Evolutionary conservation across 1,284 basidiomycete species (phyloP).

Genomic region (Mycena sp.): DNA sequence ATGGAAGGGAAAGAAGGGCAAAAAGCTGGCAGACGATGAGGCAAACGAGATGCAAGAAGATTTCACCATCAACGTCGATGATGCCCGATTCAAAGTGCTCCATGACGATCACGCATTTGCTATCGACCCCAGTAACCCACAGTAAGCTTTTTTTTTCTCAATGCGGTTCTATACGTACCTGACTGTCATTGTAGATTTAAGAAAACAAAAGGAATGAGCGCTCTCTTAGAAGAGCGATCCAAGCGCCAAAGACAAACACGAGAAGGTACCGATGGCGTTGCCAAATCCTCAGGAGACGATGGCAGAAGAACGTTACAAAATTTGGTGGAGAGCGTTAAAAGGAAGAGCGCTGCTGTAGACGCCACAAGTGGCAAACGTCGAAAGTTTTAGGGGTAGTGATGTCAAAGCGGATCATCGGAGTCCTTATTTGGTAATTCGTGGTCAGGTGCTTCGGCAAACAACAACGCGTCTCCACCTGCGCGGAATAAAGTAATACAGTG

Average conservation of each 20-base stretch:
- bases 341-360: constrained; percentile 60
- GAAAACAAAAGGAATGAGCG: constrained; percentile 89
- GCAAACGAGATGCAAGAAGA: constrained; percentile 76
- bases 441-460: background rate
- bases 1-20: constrained; percentile 63
- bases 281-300: constrained; percentile 27
- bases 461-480: background rate
- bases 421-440: constrained; percentile 7
- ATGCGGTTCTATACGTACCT: constrained; percentile 1
- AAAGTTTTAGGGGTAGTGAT: constrained; percentile 47
- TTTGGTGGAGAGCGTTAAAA: constrained; percentile 88
- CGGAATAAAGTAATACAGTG: no score
- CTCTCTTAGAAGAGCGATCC: constrained; percentile 78
- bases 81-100: constrained; percentile 88
- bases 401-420: constrained; percentile 9
- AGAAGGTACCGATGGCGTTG: constrained; percentile 14
- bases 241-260: constrained; percentile 58
- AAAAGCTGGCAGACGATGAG: constrained; percentile 52
- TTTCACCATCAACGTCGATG: constrained; percentile 88
- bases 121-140: constrained; percentile 96
- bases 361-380: constrained; percentile 60
- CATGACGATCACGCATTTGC: constrained; percentile 94
- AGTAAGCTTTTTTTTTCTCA: constrained; percentile 60
- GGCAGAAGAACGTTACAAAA: constrained; percentile 62
- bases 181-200: constrained; percentile 70